Evolutionary conservation across 73 alveolate species (phyloP), one percentile per base, ranked within the genome.

Genomic region (Paramecium primaurelia): DNA sequence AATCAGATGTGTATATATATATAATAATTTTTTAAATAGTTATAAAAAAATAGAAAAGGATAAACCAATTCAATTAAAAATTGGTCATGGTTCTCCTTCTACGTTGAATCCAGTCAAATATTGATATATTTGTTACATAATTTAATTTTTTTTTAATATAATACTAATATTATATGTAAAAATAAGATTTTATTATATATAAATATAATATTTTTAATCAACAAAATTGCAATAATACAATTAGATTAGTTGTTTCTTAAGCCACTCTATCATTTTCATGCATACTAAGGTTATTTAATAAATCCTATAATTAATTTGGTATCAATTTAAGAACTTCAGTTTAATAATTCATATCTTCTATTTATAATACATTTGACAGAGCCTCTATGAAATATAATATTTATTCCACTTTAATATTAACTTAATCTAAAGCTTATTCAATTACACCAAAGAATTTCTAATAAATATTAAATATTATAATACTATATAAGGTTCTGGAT

Each of bases 61-160:
- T 47, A 89, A 73, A 32, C 84, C 88, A 20, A 89, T 73, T 8
- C 47, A 89, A 51, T 71, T 89, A 34, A 89, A 89, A 71, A 89
- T 89, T 32, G 94, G 94, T 10, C 94, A 89, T 59, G 94, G 94
- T 8, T 25, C 77, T 71, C 94, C 94, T 22, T 71, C 68, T n/a
- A 89, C 94, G 10, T 54, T 89, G 36, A 89, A 89, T 73, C 94
- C 94, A 51, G 75, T 89, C 14, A 89, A 89, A 71, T 89, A 89
- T 71, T 89, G 94, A 89, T 34, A 54, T 54, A 54, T 54, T 54
- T 54, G 34, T 54, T 54, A 54, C 28, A 54, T 54, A 54, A 54
- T n/a, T 54, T 54, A 54, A 54, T 54, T 54, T 34, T 54, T 54
- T 54, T 54, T n/a, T 18, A 54, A n/a, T 18, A 54, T 16, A 54